Evolutionary conservation across 257 asterid species (phyloP), one percentile per base, ranked within the genome.

Genomic region (Schizonepeta tenuifolia): DNA sequence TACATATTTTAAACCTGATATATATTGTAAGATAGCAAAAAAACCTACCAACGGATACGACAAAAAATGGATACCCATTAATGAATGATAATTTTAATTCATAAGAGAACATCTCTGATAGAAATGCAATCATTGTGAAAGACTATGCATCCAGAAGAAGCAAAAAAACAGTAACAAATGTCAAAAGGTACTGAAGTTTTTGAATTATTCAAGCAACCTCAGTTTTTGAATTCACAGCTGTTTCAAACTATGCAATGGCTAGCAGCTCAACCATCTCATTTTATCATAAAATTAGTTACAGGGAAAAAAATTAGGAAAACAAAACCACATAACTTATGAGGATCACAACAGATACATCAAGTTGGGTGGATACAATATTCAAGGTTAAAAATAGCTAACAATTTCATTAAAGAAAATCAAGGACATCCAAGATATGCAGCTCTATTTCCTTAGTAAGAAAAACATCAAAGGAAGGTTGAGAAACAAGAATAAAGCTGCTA

Each of bases 231-330:
- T 44, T 62, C 61, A 50, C 1, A 15, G 36, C 43, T 51, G 53
- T 46, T 71, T 1, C 28, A 71, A 61, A 46, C 47, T 10, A 24
- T 54, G 20, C 56, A 26, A 58, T 43, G n/a, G 9, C 77, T 71
- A 60, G 43, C 41, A 75, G 49, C 56, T 58, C 43, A 63, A n/a
- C 28, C 38, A 76, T 55, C 59, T 24, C 36, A 71, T 67, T 35
- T 17, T 18, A 54, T 20, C 57, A 66, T 9, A 6, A 21, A 31
- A 60, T 24, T 17, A 41, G 35, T 43, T 9, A 4, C 36, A 56
- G 7, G 69, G 24, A 28, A 50, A 3, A 13, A 3, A 4, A 6
- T 50, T 7, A 31, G 35, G n/a, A 62, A 61, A 76, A 53, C 7
- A 26, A 64, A 35, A 67, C 35, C 28, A 44, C 57, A 62, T 6